Base-by-base conservation (phyloP, 1,284 basidiomycete species). In the Ustilago xerochloae region DNA sequence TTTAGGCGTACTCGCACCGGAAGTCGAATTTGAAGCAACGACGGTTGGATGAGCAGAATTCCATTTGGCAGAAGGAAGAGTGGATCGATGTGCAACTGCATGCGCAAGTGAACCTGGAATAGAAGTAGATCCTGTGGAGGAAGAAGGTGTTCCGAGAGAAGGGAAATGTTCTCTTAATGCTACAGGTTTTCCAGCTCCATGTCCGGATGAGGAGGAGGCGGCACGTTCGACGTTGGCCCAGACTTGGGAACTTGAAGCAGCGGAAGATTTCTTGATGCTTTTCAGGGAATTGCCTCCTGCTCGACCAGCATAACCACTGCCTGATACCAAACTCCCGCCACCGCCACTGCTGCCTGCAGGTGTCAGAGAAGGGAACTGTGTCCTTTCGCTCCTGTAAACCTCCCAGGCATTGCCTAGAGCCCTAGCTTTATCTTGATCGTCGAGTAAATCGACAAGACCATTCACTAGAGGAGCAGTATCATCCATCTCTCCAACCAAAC, bases 191-290 rank as follows among this genome's bases (percentile, higher is more conserved):
- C 64, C 65, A 2, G 65, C 64, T 1, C 61, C 61, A 35, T 75
- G 73, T 2, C 66, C 69, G 2, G 70, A 74, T 0, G 65, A 63
- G 1, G 74, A 54, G 9, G 63, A 66, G 1, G 93, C 94, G 0
- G 93, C 94, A 57, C 89, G 89, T 20, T 93, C 94, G 38, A 97
- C 94, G 24, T 93, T 90, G 75, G 93, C 93, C 90, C 89, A 93
- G 0, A 97, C 89, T 64, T 90, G 88, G 49, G 89, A 86, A 1
- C 90, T 89, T 4, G 89, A 88, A 0, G 89, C 87, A 0, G 89
- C 86, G 2, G 76, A 63, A 0, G 89, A 88, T 56, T 91, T 89
- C 83, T 95, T 95, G 38, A 91, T 91, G 76, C 91, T 93, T 59
- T 95, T 87, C 26, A 94, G 90, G 4, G 91, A 89, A 2, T 92